These are phyloP conservation scores for Aquanectria penicillioides DNA, from an alignment of 2,329 filamentous ascomycete genomes.

Conservation along the genomic window DNA sequence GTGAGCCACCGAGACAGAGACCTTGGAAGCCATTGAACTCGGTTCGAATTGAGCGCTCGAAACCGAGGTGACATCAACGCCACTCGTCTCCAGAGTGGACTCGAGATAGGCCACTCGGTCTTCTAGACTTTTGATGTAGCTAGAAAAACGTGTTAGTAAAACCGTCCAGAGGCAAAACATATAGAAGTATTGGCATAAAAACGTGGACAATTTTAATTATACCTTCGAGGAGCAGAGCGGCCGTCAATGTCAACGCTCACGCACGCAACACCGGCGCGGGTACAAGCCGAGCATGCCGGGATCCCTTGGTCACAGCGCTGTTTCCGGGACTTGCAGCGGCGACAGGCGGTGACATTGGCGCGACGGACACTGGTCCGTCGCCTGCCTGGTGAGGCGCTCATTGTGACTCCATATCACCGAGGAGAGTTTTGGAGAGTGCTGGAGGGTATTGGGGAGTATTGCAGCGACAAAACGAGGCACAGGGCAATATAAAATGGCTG, in stretches of 20 bases:
- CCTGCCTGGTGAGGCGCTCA: no score
- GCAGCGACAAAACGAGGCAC: no score
- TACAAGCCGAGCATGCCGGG: slow-evolving; percentile 32
- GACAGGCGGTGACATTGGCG: slow-evolving; percentile 35
- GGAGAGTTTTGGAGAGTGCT: no score
- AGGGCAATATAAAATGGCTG: no score
- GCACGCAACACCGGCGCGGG: slow-evolving; percentile 25
- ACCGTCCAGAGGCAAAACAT: no score
- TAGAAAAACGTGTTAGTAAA: slow-evolving; percentile 18
- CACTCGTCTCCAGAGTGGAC: slow-evolving; percentile 4
- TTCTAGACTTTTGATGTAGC: slow-evolving; percentile 41
- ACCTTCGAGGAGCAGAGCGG: slow-evolving; percentile 27
- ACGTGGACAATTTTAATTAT: no score
- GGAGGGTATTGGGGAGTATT: no score
- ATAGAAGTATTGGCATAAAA: no score
- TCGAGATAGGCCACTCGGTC: slow-evolving; percentile 40
- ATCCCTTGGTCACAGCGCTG: slow-evolving; percentile 36
- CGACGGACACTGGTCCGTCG: slow-evolving; percentile 26
- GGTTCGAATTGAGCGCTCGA: no score
- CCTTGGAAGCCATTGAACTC: not conserved
- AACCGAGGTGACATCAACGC: slow-evolving; percentile 19
- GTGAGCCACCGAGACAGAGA: not conserved
- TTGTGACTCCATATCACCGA: no score
- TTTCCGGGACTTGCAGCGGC: slow-evolving; percentile 32
- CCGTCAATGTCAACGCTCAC: slow-evolving; percentile 33